Conservation (phyloP, 2,329 filamentous ascomycete species). For the Talaromyces islandicus region DNA sequence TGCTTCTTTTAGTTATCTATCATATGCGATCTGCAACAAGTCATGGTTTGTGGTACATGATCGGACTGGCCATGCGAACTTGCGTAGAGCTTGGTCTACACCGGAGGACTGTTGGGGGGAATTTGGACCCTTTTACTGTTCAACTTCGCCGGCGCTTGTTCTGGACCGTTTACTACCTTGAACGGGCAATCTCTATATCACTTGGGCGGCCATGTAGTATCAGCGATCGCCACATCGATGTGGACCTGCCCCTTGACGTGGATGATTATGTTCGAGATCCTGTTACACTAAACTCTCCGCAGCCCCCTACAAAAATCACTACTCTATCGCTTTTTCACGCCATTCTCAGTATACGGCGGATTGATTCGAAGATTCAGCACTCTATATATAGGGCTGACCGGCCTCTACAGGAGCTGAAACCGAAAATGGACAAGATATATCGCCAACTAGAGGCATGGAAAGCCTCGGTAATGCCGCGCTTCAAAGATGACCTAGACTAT, state of each 20-base stretch:
- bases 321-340: slow-evolving; percentile 40
- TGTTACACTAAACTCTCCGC: slow-evolving; percentile 20
- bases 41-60: slow-evolving; percentile 51
- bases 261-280: slow-evolving; percentile 37
- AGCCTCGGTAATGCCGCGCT: slow-evolving; percentile 27
- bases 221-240: slow-evolving; percentile 47
- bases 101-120: slow-evolving; percentile 40
- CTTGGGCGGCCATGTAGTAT: slow-evolving; percentile 48
- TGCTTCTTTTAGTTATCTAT: slow-evolving; percentile 47
- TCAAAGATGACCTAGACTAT: slow-evolving; percentile 41
- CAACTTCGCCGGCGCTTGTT: slow-evolving; percentile 46
- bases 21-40: slow-evolving; percentile 47
- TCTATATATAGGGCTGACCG: slow-evolving; percentile 49
- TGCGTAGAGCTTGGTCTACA: slow-evolving; percentile 49
- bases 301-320: slow-evolving; percentile 20
- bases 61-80: slow-evolving; percentile 49
- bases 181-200: slow-evolving; percentile 46
- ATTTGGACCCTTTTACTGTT: slow-evolving; percentile 35
- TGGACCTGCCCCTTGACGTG: slow-evolving; percentile 42
- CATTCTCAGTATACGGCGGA: slow-evolving; percentile 41
- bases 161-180: slow-evolving; percentile 48
- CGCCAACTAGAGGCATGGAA: slow-evolving; percentile 45
- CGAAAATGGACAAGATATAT: slow-evolving; percentile 44
- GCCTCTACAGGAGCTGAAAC: slow-evolving; percentile 37
- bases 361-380: slow-evolving; percentile 46